Evolutionary conservation across 139 green algal genomes (phyloP).

Genomic region (Tetradesmus obliquus): DNA sequence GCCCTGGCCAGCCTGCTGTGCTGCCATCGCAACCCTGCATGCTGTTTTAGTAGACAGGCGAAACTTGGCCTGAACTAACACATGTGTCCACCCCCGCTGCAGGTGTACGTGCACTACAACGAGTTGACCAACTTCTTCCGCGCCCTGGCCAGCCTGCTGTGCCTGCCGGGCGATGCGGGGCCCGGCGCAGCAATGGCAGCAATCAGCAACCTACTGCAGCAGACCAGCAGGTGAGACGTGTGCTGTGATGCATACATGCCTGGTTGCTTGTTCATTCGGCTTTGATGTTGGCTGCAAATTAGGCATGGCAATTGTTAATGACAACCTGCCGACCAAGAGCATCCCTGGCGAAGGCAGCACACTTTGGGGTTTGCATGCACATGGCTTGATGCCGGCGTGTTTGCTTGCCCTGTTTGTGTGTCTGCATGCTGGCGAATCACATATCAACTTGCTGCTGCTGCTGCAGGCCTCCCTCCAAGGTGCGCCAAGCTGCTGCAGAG

Average conservation of each 20-base stretch:
- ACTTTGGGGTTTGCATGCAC: no score
- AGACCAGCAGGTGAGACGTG: slow-evolving; percentile 13
- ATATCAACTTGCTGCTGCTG: background rate
- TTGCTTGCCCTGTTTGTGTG: no score
- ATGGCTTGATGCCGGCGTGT: no score
- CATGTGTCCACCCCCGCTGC: background rate
- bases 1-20: background rate
- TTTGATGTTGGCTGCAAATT: no score
- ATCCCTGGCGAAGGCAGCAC: no score
- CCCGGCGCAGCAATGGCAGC: slow-evolving; percentile 35
- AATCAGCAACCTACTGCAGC: background rate
- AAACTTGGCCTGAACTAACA: no score
- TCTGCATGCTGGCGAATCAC: no score
- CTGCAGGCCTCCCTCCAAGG: slow-evolving; percentile 24
- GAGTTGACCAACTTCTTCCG: slow-evolving; percentile 40
- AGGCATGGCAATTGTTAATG: no score
- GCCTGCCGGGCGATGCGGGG: slow-evolving; percentile 24
- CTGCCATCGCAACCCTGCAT: background rate
- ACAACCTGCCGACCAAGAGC: no score
- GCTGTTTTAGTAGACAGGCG: background rate
- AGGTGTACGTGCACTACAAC: slow-evolving; percentile 40
- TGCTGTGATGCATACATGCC: background rate
- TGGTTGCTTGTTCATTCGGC: no score
- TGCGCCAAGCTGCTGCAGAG: background rate
- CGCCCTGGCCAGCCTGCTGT: background rate